A percentile compares a stretch with the other conserved stretches of the same genome.
These are phyloP conservation scores for Fusarium tjaetaba DNA, from an alignment of 2,329 filamentous ascomycete genomes.

Conservation along the genomic window DNA sequence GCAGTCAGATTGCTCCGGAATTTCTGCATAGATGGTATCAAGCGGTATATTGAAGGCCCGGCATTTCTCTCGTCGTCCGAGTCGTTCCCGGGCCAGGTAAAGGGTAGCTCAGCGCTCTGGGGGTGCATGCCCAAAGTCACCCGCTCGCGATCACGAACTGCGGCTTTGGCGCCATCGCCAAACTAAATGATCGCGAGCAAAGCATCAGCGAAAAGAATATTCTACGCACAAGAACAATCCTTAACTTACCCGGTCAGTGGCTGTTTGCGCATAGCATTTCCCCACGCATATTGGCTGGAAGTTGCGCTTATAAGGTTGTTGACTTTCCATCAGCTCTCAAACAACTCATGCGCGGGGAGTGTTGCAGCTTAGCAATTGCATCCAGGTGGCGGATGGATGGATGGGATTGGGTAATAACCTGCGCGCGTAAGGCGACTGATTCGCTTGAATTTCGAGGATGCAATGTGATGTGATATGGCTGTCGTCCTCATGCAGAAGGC, in stretches of 20 bases:
- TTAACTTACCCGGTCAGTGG: constrained; percentile 51
- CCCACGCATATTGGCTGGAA: constrained; percentile 48
- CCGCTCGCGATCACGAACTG: constrained; percentile 51
- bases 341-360: constrained; percentile 30
- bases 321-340: constrained; percentile 42
- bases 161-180: constrained; percentile 47
- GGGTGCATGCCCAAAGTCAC: constrained; percentile 38
- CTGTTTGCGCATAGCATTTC: constrained; percentile 51
- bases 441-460: background rate
- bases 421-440: background rate
- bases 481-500: constrained; percentile 11
- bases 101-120: constrained; percentile 40
- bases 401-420: background rate
- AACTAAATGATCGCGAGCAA: constrained; percentile 45
- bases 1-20: constrained; percentile 67
- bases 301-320: constrained; percentile 28
- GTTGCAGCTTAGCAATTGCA: constrained; percentile 32
- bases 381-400: background rate
- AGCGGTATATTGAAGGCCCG: constrained; percentile 42
- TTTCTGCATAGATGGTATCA: constrained; percentile 49
- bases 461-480: background rate
- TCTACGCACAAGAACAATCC: constrained; percentile 2
- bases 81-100: constrained; percentile 44
- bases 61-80: constrained; percentile 37
- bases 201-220: constrained; percentile 6